Percentiles rank a stretch among this genome's conserved stretches.
These are phyloP conservation scores for Fusarium aywerte DNA, from an alignment of 2,329 filamentous ascomycete genomes.

Conservation along the genomic window DNA sequence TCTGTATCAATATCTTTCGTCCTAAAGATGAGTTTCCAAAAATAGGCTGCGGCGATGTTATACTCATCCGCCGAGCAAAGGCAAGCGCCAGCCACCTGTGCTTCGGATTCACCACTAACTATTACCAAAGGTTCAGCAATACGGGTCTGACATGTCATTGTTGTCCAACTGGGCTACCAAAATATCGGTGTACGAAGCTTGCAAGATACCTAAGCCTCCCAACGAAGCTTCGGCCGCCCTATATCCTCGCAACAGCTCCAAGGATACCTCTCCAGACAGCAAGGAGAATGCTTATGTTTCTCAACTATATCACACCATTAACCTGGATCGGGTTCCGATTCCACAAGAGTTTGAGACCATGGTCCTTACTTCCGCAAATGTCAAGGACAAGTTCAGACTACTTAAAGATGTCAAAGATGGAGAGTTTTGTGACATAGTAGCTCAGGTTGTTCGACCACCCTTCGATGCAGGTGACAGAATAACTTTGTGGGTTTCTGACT, in stretches of 20 bases:
- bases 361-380: constrained; percentile 54
- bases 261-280: constrained; percentile 31
- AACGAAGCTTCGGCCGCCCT: constrained; percentile 51
- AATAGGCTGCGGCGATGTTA: constrained; percentile 54
- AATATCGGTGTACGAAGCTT: constrained; percentile 57
- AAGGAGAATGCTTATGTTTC: constrained; percentile 59
- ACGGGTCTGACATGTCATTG: constrained; percentile 52
- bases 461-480: constrained; percentile 58
- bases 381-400: constrained; percentile 68
- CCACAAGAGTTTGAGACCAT: constrained; percentile 56
- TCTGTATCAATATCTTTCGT: constrained; percentile 71
- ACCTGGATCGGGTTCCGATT: constrained; percentile 58
- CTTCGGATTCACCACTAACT: constrained; percentile 13
- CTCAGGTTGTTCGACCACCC: constrained; percentile 71
- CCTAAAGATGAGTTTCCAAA: constrained; percentile 60
- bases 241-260: constrained; percentile 33
- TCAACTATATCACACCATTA: constrained; percentile 57
- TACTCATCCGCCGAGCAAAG: constrained; percentile 63
- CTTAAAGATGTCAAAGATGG: constrained; percentile 70
- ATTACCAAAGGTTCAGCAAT: constrained; percentile 56
- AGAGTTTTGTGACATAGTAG: constrained; percentile 75
- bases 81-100: constrained; percentile 49
- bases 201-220: constrained; percentile 50
- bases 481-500: constrained; percentile 83
- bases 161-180: constrained; percentile 56